phyloP scores from a whole-genome alignment of 352 stramenopile species.

The Globisporangium carolinianum region DNA sequence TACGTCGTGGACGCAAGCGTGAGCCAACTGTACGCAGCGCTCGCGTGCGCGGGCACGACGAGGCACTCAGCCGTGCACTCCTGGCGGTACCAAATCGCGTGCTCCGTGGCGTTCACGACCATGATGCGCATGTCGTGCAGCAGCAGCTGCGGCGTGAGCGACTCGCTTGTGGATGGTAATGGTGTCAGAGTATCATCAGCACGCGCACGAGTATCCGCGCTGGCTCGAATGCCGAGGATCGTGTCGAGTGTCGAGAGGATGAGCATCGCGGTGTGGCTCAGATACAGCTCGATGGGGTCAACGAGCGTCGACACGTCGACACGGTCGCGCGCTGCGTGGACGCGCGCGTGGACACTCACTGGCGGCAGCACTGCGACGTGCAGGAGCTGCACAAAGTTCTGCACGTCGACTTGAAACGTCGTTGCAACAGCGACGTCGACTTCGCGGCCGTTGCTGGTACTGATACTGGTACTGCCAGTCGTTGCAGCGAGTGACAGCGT shows the following conservation, averaged over 20 bases:
- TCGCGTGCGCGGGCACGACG: conserved; percentile 18
- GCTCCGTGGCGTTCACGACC: conserved; percentile 35
- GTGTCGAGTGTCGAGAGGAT: conserved; percentile 49
- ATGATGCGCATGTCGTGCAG: conserved; percentile 56
- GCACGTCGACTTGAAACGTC: conserved; percentile 45
- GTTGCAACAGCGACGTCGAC: conserved; percentile 34
- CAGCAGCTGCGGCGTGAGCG: conserved; percentile 13
- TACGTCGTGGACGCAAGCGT: conserved; percentile 34
- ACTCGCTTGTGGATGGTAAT: not conserved
- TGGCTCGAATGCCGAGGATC: conserved; percentile 15
- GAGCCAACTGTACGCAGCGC: conserved; percentile 64
- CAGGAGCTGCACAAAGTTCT: conserved; percentile 69
- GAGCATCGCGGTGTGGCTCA: conserved; percentile 68
- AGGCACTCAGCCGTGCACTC: conserved; percentile 53
- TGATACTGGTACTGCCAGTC: not conserved
- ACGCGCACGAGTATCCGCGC: not conserved
- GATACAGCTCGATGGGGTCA: conserved; percentile 42
- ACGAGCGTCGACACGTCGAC: conserved; percentile 42
- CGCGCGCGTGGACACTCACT: conserved; percentile 36
- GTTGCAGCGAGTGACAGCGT: conserved; percentile 22
- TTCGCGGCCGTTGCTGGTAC: conserved; percentile 6
- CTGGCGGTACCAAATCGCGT: conserved; percentile 60
- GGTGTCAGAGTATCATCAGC: no score
- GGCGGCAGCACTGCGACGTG: conserved; percentile 58
- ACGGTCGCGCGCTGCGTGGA: conserved; percentile 22